Conservation (phyloP, 192 early-diverging fungal genomes). For the Gryganskiella cystojenkinii region DNA sequence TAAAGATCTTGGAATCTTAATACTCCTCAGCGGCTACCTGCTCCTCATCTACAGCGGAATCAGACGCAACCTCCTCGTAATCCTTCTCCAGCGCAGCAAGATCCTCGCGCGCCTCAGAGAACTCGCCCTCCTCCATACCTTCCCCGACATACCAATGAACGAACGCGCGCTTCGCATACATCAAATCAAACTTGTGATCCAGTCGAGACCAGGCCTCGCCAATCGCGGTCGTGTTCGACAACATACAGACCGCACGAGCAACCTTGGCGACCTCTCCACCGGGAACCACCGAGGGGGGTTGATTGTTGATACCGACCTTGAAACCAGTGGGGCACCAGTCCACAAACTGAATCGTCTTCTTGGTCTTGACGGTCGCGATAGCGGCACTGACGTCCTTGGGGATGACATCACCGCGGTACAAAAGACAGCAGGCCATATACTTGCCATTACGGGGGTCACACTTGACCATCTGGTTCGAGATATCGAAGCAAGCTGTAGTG, state of each 20-base stretch:
- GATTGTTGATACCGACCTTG: conserved; percentile 99
- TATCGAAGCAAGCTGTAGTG: conserved; percentile 97
- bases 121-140: conserved; percentile 99
- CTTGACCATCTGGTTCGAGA: conserved; percentile 99
- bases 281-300: conserved; percentile 76
- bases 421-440: conserved; percentile 99
- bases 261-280: conserved; percentile 95
- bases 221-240: conserved; percentile 99
- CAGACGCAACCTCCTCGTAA: conserved; percentile 99
- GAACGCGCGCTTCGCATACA: conserved; percentile 99
- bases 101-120: conserved; percentile 99
- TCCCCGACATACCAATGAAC: conserved; percentile 99
- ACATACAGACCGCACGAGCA: conserved; percentile 96
- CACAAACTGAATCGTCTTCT: conserved; percentile 97
- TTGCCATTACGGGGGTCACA: conserved; percentile 97
- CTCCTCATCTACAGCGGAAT: conserved; percentile 86
- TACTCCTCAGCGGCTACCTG: conserved; percentile 44
- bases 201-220: conserved; percentile 99
- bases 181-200: conserved; percentile 99
- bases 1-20: too few relatives aligned
- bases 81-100: conserved; percentile 99
- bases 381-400: conserved; percentile 97
- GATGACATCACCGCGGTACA: conserved; percentile 99
- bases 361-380: conserved; percentile 92
- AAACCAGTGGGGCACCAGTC: conserved; percentile 99